These are phyloP conservation scores for Bjerkandera adusta DNA, from an alignment of 1,284 basidiomycete genomes.

Conservation along the genomic window DNA sequence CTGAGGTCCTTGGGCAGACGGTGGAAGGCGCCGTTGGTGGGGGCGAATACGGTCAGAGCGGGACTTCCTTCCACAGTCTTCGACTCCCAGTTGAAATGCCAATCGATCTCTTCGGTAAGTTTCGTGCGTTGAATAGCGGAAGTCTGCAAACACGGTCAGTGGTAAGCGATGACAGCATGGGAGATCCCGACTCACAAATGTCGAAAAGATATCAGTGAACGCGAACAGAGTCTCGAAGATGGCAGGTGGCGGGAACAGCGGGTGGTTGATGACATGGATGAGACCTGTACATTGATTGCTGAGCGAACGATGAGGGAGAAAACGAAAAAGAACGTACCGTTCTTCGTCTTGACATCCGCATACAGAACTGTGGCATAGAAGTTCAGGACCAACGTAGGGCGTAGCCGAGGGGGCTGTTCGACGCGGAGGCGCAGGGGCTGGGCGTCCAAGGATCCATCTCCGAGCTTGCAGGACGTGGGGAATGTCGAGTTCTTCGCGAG, in stretches of 20 bases:
- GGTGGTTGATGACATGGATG: conserved; percentile 59
- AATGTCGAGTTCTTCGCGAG: conserved; percentile 61
- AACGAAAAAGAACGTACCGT: conserved; percentile 40
- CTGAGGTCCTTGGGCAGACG: conserved; percentile 54
- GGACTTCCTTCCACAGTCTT: conserved; percentile 41
- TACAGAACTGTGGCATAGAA: conserved; percentile 49
- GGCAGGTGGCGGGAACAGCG: conserved; percentile 62
- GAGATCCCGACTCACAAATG: conserved; percentile 38
- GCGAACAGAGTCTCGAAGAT: conserved; percentile 60
- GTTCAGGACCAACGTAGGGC: conserved; percentile 47
- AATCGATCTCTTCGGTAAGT: conserved; percentile 46
- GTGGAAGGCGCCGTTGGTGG: conserved; percentile 62
- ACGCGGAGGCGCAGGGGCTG: conserved; percentile 56
- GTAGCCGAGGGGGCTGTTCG: conserved; percentile 25
- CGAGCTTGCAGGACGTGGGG: conserved; percentile 52
- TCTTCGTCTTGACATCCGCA: conserved; percentile 44
- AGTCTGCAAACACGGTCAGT: conserved; percentile 37
- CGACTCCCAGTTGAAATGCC: conserved; percentile 38
- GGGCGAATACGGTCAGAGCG: conserved; percentile 63
- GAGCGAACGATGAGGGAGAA: not conserved
- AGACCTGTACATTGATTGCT: conserved; percentile 34
- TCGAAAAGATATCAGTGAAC: conserved; percentile 52
- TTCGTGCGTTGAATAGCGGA: conserved; percentile 57
- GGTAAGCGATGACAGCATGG: not conserved
- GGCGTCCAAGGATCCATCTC: conserved; percentile 50